Evolutionary conservation across 2,329 filamentous ascomycete genomes (phyloP).

Genomic region (Aspergillus hortae): DNA sequence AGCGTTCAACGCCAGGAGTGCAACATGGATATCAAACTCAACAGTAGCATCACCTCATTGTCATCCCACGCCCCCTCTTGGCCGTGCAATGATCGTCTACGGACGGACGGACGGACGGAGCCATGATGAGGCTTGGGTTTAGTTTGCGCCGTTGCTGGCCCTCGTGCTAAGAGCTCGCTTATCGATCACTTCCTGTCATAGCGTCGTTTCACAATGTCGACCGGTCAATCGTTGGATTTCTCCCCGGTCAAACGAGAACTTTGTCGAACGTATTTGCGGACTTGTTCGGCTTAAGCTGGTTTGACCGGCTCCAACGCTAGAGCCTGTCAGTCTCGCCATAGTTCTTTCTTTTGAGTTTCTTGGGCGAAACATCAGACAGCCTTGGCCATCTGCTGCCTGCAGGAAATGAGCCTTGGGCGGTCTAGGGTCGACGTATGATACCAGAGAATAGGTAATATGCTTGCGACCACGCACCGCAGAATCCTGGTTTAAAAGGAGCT

Average conservation of each 20-base stretch:
- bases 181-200: slow-evolving; percentile 9
- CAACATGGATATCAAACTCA: background rate
- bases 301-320: too few species aligned
- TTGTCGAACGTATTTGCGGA: background rate
- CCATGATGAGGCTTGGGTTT: background rate
- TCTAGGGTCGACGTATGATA: background rate
- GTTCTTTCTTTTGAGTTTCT: too few species aligned
- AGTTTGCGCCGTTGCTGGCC: slow-evolving; percentile 3
- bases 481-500: background rate
- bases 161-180: slow-evolving; percentile 11
- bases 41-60: background rate
- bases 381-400: background rate
- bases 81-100: background rate
- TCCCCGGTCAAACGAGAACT: too few species aligned
- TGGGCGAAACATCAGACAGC: background rate
- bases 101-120: background rate
- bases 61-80: background rate
- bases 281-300: background rate
- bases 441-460: background rate
- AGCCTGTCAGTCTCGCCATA: too few species aligned
- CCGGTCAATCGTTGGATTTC: background rate
- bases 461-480: background rate
- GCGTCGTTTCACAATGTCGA: slow-evolving; percentile 6
- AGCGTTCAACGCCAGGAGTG: background rate
- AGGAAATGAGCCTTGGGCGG: background rate